phyloP scores from a whole-genome alignment of 2,329 filamentous ascomycete species.

The Ascosphaera apis region DNA sequence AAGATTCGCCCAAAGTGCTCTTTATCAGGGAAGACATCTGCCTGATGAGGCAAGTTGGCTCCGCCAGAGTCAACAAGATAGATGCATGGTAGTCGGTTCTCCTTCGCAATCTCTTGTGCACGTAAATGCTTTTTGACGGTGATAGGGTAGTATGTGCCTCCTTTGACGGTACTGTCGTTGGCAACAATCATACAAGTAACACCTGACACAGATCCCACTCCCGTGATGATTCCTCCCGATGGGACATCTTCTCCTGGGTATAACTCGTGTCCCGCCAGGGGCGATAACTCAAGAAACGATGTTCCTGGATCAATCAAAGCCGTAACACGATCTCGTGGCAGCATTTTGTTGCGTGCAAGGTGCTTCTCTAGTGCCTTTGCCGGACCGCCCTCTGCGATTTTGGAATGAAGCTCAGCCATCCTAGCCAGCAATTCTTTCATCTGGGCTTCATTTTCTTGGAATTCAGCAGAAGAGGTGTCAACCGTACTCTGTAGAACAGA shows the following conservation, averaged over 20 bases:
- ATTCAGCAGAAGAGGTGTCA: conserved; percentile 56
- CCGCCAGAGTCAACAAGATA: conserved; percentile 93
- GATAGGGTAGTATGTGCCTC: conserved; percentile 88
- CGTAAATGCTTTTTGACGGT: conserved; percentile 94
- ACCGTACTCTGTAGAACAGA: conserved; percentile 56
- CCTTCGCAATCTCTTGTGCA: conserved; percentile 71
- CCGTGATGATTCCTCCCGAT: conserved; percentile 77
- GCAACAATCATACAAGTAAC: conserved; percentile 84
- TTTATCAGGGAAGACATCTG: conserved; percentile 82
- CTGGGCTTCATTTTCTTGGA: conserved; percentile 53
- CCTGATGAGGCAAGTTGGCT: conserved; percentile 83
- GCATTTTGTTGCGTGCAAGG: conserved; percentile 71
- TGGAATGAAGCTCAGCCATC: conserved; percentile 46
- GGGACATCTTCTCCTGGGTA: conserved; percentile 77
- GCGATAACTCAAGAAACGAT: conserved; percentile 77
- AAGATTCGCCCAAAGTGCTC: conserved; percentile 96
- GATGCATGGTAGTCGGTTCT: conserved; percentile 67
- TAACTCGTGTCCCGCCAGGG: conserved; percentile 67
- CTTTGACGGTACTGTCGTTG: conserved; percentile 94
- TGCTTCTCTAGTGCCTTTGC: conserved; percentile 75
- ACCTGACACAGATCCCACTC: conserved; percentile 71
- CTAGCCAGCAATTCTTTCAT: conserved; percentile 52
- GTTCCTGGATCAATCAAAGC: conserved; percentile 74
- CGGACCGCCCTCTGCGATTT: conserved; percentile 52
- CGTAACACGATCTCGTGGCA: conserved; percentile 70